Evolutionary conservation across 225 moss, liverwort and hornwort species (phyloP), one percentile per base, ranked within the genome.

Genomic region (Sphagnum contortum): DNA sequence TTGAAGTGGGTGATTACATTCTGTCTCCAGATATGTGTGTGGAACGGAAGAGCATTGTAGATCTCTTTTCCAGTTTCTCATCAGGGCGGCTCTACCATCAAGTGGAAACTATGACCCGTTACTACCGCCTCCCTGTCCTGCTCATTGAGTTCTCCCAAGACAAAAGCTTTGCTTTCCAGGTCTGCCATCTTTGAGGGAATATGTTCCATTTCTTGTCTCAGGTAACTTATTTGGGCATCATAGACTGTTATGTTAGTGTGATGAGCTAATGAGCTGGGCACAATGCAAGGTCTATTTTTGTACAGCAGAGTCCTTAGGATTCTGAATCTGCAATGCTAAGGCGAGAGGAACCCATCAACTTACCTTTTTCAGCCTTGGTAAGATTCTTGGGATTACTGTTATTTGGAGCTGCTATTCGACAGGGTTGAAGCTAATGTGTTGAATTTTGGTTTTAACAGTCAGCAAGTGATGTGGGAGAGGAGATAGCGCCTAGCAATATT

Each of bases 1-100:
- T 98, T 68, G 96, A 98, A 87, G 96, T 98, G 49, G 96, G 96
- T 74, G 96, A 98, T 74, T 98, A 93, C 70, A 98, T 98, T 68
- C 83, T 98, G 64, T 90, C 96, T 44, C 85, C 88, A 49, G 93
- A 93, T 55, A 93, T 98, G 46, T 98, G 96, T 69, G 88, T 98
- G 48, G 96, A 93, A 79, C 77, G 93, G 56, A 98, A 98, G 79
- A 98, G 96, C 66, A 82, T 98, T 74, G 63, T 85, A 59, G 96
- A 98, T 75, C 72, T 98, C 44, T 92, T 83, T 67, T 76, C 81
- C 62, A 98, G 96, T 68, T 93, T 98, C 75, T 68, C 90, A 64
- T 90, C 92, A 66, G 96, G 96, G 63, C 83, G 93, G 57, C 75
- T 98, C 62, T 89, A 98, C 75, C 90, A 98, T 76, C 96, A 98